These are phyloP conservation scores for Brassica cretica DNA, from an alignment of 345 rosid genomes.

Conservation along the genomic window DNA sequence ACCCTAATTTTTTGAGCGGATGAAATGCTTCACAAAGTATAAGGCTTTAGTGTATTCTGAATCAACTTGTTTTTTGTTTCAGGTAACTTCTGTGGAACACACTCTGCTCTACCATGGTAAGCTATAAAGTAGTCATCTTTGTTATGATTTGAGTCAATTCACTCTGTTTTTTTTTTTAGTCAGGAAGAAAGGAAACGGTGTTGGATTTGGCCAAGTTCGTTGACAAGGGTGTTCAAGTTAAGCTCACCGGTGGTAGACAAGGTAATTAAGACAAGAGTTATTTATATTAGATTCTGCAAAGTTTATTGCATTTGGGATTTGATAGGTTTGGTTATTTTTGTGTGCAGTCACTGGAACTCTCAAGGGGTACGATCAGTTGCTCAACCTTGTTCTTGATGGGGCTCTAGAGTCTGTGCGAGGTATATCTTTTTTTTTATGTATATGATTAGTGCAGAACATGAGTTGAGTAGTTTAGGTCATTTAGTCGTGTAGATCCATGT, in stretches of 20 bases:
- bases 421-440: constrained; percentile 26
- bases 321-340: background rate
- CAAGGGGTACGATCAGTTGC: constrained; percentile 91
- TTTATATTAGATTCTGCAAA: background rate
- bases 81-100: no score
- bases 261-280: constrained; percentile 41
- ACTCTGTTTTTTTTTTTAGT: constrained; percentile 42
- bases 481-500: background rate
- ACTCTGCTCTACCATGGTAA: constrained; percentile 27
- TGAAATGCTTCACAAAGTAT: background rate
- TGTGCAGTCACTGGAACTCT: constrained; percentile 83
- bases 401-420: constrained; percentile 87
- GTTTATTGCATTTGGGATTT: background rate
- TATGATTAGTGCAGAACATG: background rate
- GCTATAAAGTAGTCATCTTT: background rate
- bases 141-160: background rate
- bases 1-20: constrained; percentile 18
- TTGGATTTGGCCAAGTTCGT: constrained; percentile 96
- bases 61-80: background rate
- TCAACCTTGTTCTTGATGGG: constrained; percentile 94
- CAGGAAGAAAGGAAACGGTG: constrained; percentile 95
- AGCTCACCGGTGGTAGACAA: constrained; percentile 98
- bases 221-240: constrained; percentile 97
- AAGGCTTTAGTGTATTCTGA: background rate
- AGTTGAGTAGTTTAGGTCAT: background rate